phyloP scores from a whole-genome alignment of 352 stramenopile genomes.

The Globisporangium splendens region DNA sequence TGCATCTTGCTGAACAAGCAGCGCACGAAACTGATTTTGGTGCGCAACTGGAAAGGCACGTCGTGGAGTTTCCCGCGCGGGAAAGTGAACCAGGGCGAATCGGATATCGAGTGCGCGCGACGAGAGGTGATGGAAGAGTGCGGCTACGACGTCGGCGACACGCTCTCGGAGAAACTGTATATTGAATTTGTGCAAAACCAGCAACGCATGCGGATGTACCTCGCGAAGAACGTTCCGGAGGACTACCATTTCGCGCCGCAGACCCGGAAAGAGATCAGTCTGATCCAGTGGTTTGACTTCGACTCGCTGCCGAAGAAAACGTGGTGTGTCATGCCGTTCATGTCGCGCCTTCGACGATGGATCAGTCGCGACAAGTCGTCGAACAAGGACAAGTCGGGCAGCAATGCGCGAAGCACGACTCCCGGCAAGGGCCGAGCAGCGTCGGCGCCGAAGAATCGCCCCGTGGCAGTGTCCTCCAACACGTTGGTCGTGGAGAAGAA shows the following conservation, averaged over 20 bases:
- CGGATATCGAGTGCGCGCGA: constrained; percentile 81
- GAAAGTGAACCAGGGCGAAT: constrained; percentile 93
- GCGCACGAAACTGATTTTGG: constrained; percentile 88
- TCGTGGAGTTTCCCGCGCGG: constrained; percentile 90
- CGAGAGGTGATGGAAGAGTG: constrained; percentile 93
- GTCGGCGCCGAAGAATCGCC: constrained; percentile 76
- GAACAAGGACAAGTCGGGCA: constrained; percentile 38
- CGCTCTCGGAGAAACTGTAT: constrained; percentile 76
- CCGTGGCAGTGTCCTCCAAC: constrained; percentile 37
- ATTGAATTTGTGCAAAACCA: constrained; percentile 85
- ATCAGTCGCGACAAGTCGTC: constrained; percentile 71
- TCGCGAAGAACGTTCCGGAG: constrained; percentile 88
- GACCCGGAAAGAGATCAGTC: constrained; percentile 93
- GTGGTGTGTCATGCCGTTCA: constrained; percentile 93
- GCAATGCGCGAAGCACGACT: constrained; percentile 22
- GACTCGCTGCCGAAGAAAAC: constrained; percentile 91
- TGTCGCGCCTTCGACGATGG: constrained; percentile 88
- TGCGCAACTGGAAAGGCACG: constrained; percentile 90
- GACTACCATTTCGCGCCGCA: constrained; percentile 92
- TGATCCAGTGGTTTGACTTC: constrained; percentile 90
- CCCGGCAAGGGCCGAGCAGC: constrained; percentile 50
- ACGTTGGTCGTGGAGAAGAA: constrained; percentile 33
- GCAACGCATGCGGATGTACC: constrained; percentile 91
- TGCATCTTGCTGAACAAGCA: constrained; percentile 90
- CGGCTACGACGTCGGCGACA: constrained; percentile 82